Conservation (phyloP, 768 basidiomycete genomes). For the Agaricus subrufescens region DNA sequence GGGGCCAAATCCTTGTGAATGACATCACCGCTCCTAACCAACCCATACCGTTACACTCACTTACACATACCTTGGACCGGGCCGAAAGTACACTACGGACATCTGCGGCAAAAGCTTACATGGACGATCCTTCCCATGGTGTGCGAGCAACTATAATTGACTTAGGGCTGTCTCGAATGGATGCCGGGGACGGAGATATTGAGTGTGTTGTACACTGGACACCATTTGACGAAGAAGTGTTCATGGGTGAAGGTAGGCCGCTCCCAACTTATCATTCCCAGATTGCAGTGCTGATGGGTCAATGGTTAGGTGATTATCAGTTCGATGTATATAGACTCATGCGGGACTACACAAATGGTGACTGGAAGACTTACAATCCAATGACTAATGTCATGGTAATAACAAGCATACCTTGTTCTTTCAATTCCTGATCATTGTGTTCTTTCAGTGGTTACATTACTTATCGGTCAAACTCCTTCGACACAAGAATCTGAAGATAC, state of each 20-base stretch:
- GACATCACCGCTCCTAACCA: slow-evolving; percentile 25
- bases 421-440: slow-evolving; percentile 1
- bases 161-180: slow-evolving; percentile 87
- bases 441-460: slow-evolving; percentile 83
- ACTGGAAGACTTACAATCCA: slow-evolving; percentile 78
- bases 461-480: slow-evolving; percentile 67
- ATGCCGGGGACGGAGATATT: slow-evolving; percentile 43
- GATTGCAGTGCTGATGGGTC: background rate
- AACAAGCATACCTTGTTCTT: slow-evolving; percentile 15
- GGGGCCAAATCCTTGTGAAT: slow-evolving; percentile 92
- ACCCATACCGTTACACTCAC: slow-evolving; percentile 16
- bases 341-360: slow-evolving; percentile 49
- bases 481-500: slow-evolving; percentile 61
- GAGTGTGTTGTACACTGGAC: slow-evolving; percentile 63
- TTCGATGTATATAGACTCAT: slow-evolving; percentile 94
- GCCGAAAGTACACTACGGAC: slow-evolving; percentile 13
- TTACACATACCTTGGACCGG: slow-evolving; percentile 28
- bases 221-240: slow-evolving; percentile 82
- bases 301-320: slow-evolving; percentile 72
- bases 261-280: background rate
- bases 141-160: slow-evolving; percentile 87
- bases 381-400: slow-evolving; percentile 86
- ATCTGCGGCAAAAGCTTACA: slow-evolving; percentile 27
- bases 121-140: slow-evolving; percentile 68
- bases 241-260: slow-evolving; percentile 78